Evolutionary conservation across 2,329 filamentous ascomycete genomes (phyloP).

Genomic region (Penicillium griseofulvum): DNA sequence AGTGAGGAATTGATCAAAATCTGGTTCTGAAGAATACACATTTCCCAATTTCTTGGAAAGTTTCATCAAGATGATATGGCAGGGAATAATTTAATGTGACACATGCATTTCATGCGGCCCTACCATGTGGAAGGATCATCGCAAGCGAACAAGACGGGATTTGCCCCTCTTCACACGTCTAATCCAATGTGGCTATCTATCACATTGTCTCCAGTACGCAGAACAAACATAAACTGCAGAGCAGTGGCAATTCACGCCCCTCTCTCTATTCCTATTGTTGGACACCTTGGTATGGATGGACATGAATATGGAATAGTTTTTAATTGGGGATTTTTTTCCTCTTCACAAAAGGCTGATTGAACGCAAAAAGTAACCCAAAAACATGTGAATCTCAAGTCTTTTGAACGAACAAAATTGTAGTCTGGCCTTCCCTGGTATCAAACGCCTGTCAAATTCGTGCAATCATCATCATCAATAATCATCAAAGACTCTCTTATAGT

Average conservation of each 20-base stretch:
- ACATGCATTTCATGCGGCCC: neutral
- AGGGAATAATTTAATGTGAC: conserved; percentile 12
- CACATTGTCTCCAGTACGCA: neutral
- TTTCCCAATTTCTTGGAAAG: conserved; percentile 7
- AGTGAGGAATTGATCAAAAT: conserved; percentile 68
- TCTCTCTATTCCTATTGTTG: neutral
- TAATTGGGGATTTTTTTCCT: neutral
- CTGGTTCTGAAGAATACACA: conserved; percentile 40
- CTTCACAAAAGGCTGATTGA: neutral
- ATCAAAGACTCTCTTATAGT: neutral
- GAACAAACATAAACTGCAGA: neutral
- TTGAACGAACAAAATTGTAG: neutral
- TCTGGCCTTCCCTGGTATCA: conserved; percentile 1
- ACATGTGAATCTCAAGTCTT: conserved; percentile 7
- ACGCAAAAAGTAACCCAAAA: neutral
- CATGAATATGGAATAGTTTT: neutral
- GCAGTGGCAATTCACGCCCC: neutral
- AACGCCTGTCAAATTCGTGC: conserved; percentile 6
- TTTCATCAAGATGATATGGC: conserved; percentile 16
- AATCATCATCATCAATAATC: conserved; percentile 12
- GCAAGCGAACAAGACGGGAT: neutral
- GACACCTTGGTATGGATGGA: neutral
- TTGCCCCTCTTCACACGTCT: neutral
- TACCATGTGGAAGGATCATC: neutral
- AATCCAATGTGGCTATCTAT: neutral